Base-by-base conservation (phyloP, 441 rosid species). In the Melastoma candidum region DNA sequence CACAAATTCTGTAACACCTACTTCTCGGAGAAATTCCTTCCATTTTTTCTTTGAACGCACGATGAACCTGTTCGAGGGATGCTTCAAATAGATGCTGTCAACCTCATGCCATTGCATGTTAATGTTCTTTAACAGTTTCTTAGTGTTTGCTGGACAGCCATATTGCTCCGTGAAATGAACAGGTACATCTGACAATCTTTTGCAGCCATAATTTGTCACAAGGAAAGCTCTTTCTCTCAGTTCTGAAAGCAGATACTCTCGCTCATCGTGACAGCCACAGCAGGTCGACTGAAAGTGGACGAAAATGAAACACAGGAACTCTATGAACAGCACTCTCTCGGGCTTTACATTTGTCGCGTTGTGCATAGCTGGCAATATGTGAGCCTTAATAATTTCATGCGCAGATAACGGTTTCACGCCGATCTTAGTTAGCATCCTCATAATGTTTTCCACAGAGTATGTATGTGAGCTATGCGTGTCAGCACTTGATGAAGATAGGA, bases 271-370 rank as follows among this genome's bases (percentile, higher is more conserved):
- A 73, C 99, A 93, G 65, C 47, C 59, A 47, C 72, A 62, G 66
- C 97, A 93, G 74, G 68, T 68, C 65, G 96, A 86, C 54, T 77
- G 84, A 45, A 93, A 72, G 71, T 93, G 99, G 63, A 82, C 70
- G 97, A 89, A 89, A 56, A 80, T 79, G 76, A 89, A 86, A 80
- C 97, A 84, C 46, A 86, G 70, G 60, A 86, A 89, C 60, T 93
- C 99, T 55, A 61, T 69, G 82, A 84, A 74, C 61, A 86, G 71
- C 46, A 65, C 68, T 46, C 65, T 67, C 58, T 70, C 67, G 44
- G 64, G 53, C 58, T 55, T 29, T 29, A 29, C 48, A 53, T 58
- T 63, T 45, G 54, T 64, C 48, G 50, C 77, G 59, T 68, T 69
- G 60, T 73, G 79, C 51, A 86, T 57, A 49, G 84, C 78, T 43